Evolutionary conservation across 2,329 filamentous ascomycete genomes (phyloP), one percentile per base, ranked within the genome.

Genomic region (Microdochium paspali): DNA sequence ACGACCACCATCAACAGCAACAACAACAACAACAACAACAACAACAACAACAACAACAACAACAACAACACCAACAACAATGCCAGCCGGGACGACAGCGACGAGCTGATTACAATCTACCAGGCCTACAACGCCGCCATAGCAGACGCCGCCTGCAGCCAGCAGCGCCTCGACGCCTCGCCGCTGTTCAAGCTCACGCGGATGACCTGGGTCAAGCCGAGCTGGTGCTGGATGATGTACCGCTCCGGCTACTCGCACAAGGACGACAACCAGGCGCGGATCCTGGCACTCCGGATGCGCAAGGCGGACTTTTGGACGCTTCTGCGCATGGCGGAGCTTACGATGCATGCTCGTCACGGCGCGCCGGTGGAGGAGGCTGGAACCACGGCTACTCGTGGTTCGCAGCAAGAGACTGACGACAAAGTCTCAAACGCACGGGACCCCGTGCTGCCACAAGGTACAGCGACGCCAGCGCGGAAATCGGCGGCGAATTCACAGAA

Each of bases 141-240:
- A 56, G 78, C 79, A 15, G 51, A 61, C 13, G 65, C 74, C 3
- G 79, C 79, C 4, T 66, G 82, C 6, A 46, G 61, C 3, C 47
- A 62, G 2, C 77, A 82, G 54, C 71, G 64, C 9, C 71, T 84
- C 35, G 62, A 71, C 44, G 72, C 76, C 0, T 77, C 74, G 1
- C 66, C 74, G 2, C 61, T 68, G 6, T 83, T 82, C 62, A 66
- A 61, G 13, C 64, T 65, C n/a, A 61, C 61, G 1, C 72, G 79
- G 46, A 82, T 81, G 78, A 83, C 79, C 3, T 83, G 80, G 80
- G 73, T 83, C 53, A 83, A 83, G 56, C 79, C 79, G 0, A 76
- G 71, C 49, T 84, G 78, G 72, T 62, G 65, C 48, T 75, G 70
- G 68, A 44, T 82, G 72, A 73, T 81, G 61, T 82, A 84, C 57